Percentiles rank a stretch among this genome's conserved stretches.
phyloP scores from a whole-genome alignment of 768 basidiomycete species.

The Gloeopeniophorella convolvens region DNA sequence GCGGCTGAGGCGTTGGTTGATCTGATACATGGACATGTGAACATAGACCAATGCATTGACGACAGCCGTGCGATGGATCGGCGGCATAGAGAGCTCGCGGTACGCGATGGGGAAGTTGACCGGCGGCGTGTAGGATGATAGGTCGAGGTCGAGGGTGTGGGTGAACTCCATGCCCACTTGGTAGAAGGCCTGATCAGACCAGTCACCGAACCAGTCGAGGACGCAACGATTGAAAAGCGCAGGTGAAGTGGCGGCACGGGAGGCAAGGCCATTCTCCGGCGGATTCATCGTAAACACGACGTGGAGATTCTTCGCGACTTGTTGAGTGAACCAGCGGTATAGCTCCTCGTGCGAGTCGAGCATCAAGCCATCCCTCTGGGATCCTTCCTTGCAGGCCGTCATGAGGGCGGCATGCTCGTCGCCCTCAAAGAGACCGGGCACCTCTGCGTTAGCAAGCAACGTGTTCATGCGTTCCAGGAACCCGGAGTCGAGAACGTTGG shows the following conservation, averaged over 20 bases:
- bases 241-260: conserved; percentile 93
- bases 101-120: conserved; percentile 85
- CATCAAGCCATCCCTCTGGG: conserved; percentile 98
- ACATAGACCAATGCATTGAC: conserved; percentile 92
- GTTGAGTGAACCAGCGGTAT: conserved; percentile 97
- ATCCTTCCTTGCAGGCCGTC: conserved; percentile 99
- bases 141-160: conserved; percentile 84
- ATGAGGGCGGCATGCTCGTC: conserved; percentile 96
- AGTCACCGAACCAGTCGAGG: conserved; percentile 99
- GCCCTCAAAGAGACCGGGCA: conserved; percentile 99
- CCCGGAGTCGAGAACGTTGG: conserved; percentile 97
- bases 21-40: conserved; percentile 81
- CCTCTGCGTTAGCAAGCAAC: conserved; percentile 97
- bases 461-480: conserved; percentile 99
- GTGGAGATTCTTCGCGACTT: conserved; percentile 96
- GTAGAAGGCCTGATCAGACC: conserved; percentile 98
- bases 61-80: conserved; percentile 82
- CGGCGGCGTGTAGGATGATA: conserved; percentile 74
- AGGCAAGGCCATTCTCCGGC: conserved; percentile 91
- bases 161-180: conserved; percentile 99
- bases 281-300: conserved; percentile 99
- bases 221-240: conserved; percentile 99
- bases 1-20: conserved; percentile 84
- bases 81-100: conserved; percentile 78
- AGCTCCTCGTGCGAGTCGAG: conserved; percentile 96